Conservation (phyloP, 306 rosid species). For the Fagus crenata region DNA sequence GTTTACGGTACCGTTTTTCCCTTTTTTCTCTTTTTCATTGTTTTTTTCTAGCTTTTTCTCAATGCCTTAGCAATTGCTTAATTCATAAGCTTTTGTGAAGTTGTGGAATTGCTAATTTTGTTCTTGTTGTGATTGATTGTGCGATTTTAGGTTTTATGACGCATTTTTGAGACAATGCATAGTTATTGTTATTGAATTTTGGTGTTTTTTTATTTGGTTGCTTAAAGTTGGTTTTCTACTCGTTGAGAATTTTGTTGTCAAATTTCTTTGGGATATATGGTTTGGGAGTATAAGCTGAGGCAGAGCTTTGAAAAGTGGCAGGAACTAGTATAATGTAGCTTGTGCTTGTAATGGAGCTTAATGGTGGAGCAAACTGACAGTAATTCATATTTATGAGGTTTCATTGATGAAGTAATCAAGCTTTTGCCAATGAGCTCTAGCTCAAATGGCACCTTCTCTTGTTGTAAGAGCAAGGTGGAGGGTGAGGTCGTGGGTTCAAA, state of each 20-base stretch:
- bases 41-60: conserved; percentile 4
- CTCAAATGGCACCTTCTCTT: too few relatives aligned
- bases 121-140: conserved; percentile 4
- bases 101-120: conserved; percentile 27
- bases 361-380: background rate
- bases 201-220: background rate
- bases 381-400: background rate
- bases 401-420: too few relatives aligned
- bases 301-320: background rate
- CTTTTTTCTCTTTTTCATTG: background rate
- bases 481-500: too few relatives aligned
- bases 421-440: too few relatives aligned
- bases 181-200: conserved; percentile 29
- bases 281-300: conserved; percentile 3
- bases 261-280: background rate
- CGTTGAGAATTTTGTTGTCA: conserved; percentile 4
- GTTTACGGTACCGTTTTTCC: conserved; percentile 63
- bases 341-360: background rate
- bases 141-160: conserved; percentile 6
- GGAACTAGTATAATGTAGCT: background rate
- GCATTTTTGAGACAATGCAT: conserved; percentile 40
- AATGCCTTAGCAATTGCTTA: conserved; percentile 15
- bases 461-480: too few relatives aligned
- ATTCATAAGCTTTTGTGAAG: conserved; percentile 11
- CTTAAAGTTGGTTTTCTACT: background rate